These are phyloP conservation scores for Arthrobotrys iridis DNA, from an alignment of 2,329 filamentous ascomycete species.

Conservation along the genomic window DNA sequence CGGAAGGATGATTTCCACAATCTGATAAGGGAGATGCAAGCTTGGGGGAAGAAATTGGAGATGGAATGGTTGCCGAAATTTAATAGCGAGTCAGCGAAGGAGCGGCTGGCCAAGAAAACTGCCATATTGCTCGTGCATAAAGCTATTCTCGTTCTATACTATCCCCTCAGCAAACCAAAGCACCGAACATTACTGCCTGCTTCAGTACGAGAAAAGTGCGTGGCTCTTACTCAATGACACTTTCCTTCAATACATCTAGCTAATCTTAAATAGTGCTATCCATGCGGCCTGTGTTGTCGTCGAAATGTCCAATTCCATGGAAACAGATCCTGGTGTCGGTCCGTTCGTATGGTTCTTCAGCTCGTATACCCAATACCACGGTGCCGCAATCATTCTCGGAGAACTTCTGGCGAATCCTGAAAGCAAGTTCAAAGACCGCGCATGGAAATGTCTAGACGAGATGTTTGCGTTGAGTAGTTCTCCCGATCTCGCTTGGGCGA, in stretches of 20 bases:
- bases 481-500: constrained; percentile 43
- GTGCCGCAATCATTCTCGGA: constrained; percentile 43
- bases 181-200: constrained; percentile 31
- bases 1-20: constrained; percentile 45
- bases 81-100: constrained; percentile 39
- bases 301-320: constrained; percentile 53
- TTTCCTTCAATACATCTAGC: neutral
- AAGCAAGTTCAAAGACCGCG: constrained; percentile 36
- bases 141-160: constrained; percentile 50
- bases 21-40: constrained; percentile 49
- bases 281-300: constrained; percentile 48
- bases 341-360: constrained; percentile 52
- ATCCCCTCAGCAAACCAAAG: constrained; percentile 50
- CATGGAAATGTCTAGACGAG: constrained; percentile 42
- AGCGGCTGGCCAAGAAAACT: constrained; percentile 47
- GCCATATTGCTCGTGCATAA: constrained; percentile 49
- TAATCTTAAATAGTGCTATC: constrained; percentile 36
- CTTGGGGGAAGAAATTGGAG: constrained; percentile 51
- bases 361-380: constrained; percentile 50
- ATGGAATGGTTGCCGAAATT: constrained; percentile 51
- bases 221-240: neutral
- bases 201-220: constrained; percentile 48
- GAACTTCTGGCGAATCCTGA: constrained; percentile 46
- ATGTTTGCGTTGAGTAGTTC: constrained; percentile 49
- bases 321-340: constrained; percentile 52